These are phyloP conservation scores for Trypethelium eluteriae DNA, from an alignment of 495 filamentous ascomycete species.

Conservation along the genomic window DNA sequence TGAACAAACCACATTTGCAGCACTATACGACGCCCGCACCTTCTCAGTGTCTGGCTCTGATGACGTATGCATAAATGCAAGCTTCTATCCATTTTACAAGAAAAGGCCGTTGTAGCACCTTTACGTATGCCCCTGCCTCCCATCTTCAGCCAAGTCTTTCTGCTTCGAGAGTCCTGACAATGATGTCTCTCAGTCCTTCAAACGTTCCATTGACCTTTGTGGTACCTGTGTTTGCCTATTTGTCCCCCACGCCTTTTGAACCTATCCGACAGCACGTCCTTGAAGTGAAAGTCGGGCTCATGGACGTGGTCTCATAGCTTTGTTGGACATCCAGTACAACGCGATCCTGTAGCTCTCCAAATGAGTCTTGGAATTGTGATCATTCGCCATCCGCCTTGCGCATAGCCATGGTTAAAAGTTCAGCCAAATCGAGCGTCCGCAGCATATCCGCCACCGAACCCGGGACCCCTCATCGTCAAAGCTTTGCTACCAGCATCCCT, in stretches of 20 bases:
- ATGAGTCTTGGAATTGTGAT: conserved; percentile 33
- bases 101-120: neutral
- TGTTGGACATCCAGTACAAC: conserved; percentile 34
- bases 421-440: conserved; percentile 72
- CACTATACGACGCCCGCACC: neutral
- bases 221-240: conserved; percentile 51
- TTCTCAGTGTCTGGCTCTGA: neutral
- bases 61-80: neutral
- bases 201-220: conserved; percentile 31
- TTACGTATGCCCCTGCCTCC: neutral
- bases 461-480: conserved; percentile 32
- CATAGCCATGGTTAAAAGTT: too few relatives aligned
- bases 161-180: conserved; percentile 31
- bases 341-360: conserved; percentile 58
- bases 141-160: conserved; percentile 24
- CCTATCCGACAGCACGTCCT: conserved; percentile 67
- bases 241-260: conserved; percentile 62
- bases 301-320: conserved; percentile 65
- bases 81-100: neutral
- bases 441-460: conserved; percentile 55
- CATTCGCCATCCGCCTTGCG: conserved; percentile 33
- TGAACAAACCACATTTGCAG: neutral
- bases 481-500: conserved; percentile 20
- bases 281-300: conserved; percentile 60
- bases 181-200: conserved; percentile 33